A percentile compares a stretch with the other conserved stretches of the same genome.
These are phyloP conservation scores for Iris pallida DNA, from an alignment of 116 monocot genomes.

Conservation along the genomic window DNA sequence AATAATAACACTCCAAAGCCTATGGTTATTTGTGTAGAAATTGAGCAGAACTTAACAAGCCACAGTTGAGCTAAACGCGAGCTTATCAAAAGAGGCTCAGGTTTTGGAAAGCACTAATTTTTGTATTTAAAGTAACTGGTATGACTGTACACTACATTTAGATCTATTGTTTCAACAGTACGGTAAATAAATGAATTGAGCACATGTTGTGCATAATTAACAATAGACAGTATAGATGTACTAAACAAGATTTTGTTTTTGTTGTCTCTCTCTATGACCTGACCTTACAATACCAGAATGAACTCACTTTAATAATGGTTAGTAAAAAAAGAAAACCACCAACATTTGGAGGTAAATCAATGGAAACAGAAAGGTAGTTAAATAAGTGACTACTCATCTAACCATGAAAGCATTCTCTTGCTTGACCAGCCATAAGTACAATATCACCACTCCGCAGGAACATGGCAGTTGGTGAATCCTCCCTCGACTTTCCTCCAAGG, in stretches of 20 bases:
- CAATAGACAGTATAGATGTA: not conserved
- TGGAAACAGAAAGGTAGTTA: not conserved
- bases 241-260: not conserved
- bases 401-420: constrained; percentile 96
- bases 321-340: not conserved
- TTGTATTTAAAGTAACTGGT: too few species aligned
- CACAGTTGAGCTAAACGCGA: too few species aligned
- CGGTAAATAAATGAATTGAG: not conserved
- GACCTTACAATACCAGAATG: not conserved
- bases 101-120: too few species aligned
- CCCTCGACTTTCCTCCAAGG: constrained; percentile 83
- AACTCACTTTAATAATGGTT: not conserved
- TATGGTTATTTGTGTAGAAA: too few species aligned
- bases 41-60: too few species aligned
- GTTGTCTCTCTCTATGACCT: too few species aligned
- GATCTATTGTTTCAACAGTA: too few species aligned
- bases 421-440: constrained; percentile 90
- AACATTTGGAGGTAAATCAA: not conserved
- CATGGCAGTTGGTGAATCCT: constrained; percentile 79
- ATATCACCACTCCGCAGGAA: constrained; percentile 80
- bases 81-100: too few species aligned
- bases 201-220: not conserved
- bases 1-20: not conserved
- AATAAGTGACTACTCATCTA: constrained; percentile 20
- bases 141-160: too few species aligned